Evolutionary conservation across 2,329 filamentous ascomycete species (phyloP), one percentile per base, ranked within the genome.

Genomic region (Talaromyces sp.): DNA sequence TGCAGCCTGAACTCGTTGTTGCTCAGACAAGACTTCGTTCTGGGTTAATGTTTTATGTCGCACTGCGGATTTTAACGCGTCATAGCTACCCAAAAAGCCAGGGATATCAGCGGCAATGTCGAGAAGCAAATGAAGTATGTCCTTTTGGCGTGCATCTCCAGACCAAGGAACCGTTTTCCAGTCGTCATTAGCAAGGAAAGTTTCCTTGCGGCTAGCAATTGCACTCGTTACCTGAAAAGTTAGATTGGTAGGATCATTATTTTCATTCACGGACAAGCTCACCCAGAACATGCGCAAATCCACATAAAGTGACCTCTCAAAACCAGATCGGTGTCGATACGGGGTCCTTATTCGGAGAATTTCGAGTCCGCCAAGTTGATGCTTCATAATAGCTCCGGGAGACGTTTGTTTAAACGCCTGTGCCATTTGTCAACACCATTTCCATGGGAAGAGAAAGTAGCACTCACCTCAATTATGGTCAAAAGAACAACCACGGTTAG

Each of bases 221-320:
- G 68, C 67, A 10, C 66, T 64, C 7, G 68, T 69, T 24, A 69
- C 65, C 68, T 69, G 9, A 19, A 11, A 26, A 24, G 21, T 41
- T 10, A 56, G 32, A 14, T 17, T 19, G 10, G 17, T 17, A 1
- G 19, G n/a, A 11, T 27, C 12, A 10, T 21, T 9, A 27, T 7
- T 3, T 35, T 14, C 1, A 4, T 5, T n/a, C 35, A 38, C 17
- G 8, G 35, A 3, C 26, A 17, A 9, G 54, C 65, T 19, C 62
- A 69, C 68, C 68, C 68, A 69, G 50, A 69, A 69, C 12, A 68
- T 59, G 19, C 68, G 66, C n/a, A 69, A 63, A 54, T 69, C 68
- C 12, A 69, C 65, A 52, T 61, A 69, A 11, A 69, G 50, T 3
- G 68, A 69, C 43, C 66, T 64, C 21, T 69, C 68, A 14, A 69